Base-by-base conservation (phyloP, 1,284 basidiomycete genomes). In the Austroboletus novae-zelandiae region DNA sequence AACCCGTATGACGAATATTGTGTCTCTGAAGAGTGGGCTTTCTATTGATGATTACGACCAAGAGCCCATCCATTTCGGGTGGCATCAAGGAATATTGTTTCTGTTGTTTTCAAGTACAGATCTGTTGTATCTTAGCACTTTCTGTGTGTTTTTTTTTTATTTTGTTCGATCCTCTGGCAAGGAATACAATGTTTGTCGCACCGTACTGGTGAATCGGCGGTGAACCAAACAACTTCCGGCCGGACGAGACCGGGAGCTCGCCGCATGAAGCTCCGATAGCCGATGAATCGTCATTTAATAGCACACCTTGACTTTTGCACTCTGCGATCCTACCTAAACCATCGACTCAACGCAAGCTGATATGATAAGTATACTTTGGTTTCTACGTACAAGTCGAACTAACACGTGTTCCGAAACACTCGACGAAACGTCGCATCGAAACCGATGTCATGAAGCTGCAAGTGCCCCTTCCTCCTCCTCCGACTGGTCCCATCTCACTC, bases 391-490 rank as follows among this genome's bases (percentile, higher is more conserved):
- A 48, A 29, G 37, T 5, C 35, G 17, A 45, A 49, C 64, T 69
- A 47, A 64, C 53, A 36, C 34, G n/a, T 43, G 31, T 49, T 45
- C 34, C 18, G 48, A 50, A 64, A 61, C 48, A 70, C 68, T 57
- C 68, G 53, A 83, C 84, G 40, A 98, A 94, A 74, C 89, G 96
- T 58, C 88, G 96, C 54, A 96, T 98, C 70, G 96, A 99, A 74
- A 98, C 94, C 47, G 96, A 99, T 78, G 94, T 99, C 51, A 98
- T 98, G 94, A 98, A 98, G 77, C 78, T 99, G 95, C 97, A 69
- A 67, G 86, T 76, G 29, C 30, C 39, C 40, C 34, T 27, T 48
- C 40, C 23, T 36, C 50, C 35, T 40, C 39, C 43, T 14, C 32
- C 37, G 20, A 23, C 20, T 35, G 47, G 45, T 23, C 35, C 40